Evolutionary conservation across 768 basidiomycete species (phyloP).

Genomic region (Mycena polygramma): DNA sequence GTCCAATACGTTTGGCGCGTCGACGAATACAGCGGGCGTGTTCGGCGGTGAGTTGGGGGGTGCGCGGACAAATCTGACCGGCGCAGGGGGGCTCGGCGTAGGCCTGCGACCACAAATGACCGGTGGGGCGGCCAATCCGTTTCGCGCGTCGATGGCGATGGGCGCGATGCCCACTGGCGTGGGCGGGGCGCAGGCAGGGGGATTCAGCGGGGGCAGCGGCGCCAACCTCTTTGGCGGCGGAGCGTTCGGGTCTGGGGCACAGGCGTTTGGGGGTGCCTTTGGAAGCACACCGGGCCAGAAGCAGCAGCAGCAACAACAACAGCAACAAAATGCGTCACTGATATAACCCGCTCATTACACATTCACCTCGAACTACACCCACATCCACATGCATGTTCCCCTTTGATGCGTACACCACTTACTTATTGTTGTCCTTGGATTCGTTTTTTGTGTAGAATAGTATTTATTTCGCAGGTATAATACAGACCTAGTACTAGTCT

Average conservation of each 20-base stretch:
- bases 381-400: constrained; percentile 4
- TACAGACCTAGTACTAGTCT: constrained; percentile 15
- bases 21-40: constrained; percentile 49
- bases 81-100: constrained; percentile 53
- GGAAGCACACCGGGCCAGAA: constrained; percentile 36
- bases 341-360: constrained; percentile 51
- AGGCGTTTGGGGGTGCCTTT: constrained; percentile 40
- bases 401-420: constrained; percentile 16
- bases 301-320: constrained; percentile 58
- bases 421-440: constrained; percentile 19
- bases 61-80: constrained; percentile 22
- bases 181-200: constrained; percentile 23
- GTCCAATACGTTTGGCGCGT: constrained; percentile 51
- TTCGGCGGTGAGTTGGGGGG: constrained; percentile 31
- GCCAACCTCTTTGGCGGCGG: too few relatives aligned
- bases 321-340: constrained; percentile 60
- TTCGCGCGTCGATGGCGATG: constrained; percentile 70
- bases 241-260: constrained; percentile 11
- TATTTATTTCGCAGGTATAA: constrained; percentile 31
- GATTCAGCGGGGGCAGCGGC: too few relatives aligned
- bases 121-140: constrained; percentile 73
- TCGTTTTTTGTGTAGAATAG: constrained; percentile 20
- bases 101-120: constrained; percentile 75
- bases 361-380: constrained; percentile 3
- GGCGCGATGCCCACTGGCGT: constrained; percentile 32